Percentiles rank a stretch among this genome's conserved stretches.
Evolutionary conservation across 768 basidiomycete species (phyloP).

Genomic region (Pulveroboletus sp.): DNA sequence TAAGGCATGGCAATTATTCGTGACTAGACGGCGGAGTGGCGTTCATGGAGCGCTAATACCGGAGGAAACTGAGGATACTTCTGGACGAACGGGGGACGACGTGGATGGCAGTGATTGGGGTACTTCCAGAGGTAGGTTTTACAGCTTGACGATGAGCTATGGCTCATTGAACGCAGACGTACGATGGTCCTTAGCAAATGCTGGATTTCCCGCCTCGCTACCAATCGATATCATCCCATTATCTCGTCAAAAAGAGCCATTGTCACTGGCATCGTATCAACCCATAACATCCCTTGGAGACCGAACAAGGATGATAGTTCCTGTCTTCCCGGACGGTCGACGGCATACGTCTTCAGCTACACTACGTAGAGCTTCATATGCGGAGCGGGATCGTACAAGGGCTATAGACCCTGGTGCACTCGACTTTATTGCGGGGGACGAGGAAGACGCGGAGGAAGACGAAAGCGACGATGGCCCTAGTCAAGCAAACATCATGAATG

Average conservation of each 20-base stretch:
- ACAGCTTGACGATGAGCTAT: neutral
- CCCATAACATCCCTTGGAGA: slow-evolving; percentile 44
- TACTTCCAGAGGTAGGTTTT: slow-evolving; percentile 22
- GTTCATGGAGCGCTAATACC: slow-evolving; percentile 31
- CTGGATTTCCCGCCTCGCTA: slow-evolving; percentile 49
- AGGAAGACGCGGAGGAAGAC: slow-evolving; percentile 44
- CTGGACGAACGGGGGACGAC: slow-evolving; percentile 10
- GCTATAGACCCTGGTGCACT: slow-evolving; percentile 65
- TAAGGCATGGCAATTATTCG: slow-evolving; percentile 60
- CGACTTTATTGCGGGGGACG: slow-evolving; percentile 51
- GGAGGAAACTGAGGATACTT: slow-evolving; percentile 33
- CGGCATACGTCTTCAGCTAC: slow-evolving; percentile 39
- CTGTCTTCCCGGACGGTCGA: slow-evolving; percentile 17
- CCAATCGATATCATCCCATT: slow-evolving; percentile 54
- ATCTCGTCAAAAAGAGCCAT: slow-evolving; percentile 31
- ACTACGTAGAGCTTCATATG: slow-evolving; percentile 58
- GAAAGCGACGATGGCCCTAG: slow-evolving; percentile 24
- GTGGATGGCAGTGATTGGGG: slow-evolving; percentile 25
- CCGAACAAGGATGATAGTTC: slow-evolving; percentile 31
- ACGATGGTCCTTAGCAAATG: slow-evolving; percentile 26
- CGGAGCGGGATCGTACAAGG: slow-evolving; percentile 61
- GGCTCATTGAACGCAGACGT: slow-evolving; percentile 19
- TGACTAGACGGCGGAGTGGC: slow-evolving; percentile 32
- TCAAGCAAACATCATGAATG: slow-evolving; percentile 19
- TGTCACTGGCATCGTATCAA: slow-evolving; percentile 56